Base-by-base conservation (phyloP, 768 basidiomycete genomes). In the Auricularia heimuer region DNA sequence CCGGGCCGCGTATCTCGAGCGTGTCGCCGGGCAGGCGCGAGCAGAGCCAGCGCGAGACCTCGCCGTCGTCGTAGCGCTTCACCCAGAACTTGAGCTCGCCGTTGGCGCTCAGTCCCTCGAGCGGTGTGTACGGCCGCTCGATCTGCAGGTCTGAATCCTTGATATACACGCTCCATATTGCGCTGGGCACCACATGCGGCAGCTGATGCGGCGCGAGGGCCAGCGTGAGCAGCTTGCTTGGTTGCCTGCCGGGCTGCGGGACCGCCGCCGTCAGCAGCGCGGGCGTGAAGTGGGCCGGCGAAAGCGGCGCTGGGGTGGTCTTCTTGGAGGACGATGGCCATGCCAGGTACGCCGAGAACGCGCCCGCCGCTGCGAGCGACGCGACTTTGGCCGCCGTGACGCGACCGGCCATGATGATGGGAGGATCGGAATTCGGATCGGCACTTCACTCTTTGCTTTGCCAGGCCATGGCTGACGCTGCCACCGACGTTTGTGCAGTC, bases 91-190 rank as follows among this genome's bases (percentile, higher is more conserved):
- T 77, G 79, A 94, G 86, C 58, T 78, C 77, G 0, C 90, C 90
- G 11, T 85, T 54, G 56, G 8, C 56, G 62, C 88, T 86, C 29
- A 92, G 76, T 24, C 91, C 87, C 67, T 85, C 79, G 61, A 94
- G 75, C 3, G 92, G 92, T 3, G 92, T 94, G 71, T 93, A 94
- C 12, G 90, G 86, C 63, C 92, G 76, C 70, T 94, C 92, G 37
- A 93, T 89, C 74, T 93, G 92, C 24, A 94, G 92, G 69, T 92
- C 92, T 67, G 88, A 87, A 71, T 94, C 90, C 72, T 93, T 94
- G 72, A 93, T 78, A 73, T 81, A 93, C 12, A 94, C 77, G 45
- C 89, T 89, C 83, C 85, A 93, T 65, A 92, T 84, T 35, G 81
- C 83, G 10, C 69, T 58, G 3, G 73, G 70, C 11, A 71, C 66